phyloP scores from a whole-genome alignment of 2,329 filamentous ascomycete species.

The Colletotrichum lentis region DNA sequence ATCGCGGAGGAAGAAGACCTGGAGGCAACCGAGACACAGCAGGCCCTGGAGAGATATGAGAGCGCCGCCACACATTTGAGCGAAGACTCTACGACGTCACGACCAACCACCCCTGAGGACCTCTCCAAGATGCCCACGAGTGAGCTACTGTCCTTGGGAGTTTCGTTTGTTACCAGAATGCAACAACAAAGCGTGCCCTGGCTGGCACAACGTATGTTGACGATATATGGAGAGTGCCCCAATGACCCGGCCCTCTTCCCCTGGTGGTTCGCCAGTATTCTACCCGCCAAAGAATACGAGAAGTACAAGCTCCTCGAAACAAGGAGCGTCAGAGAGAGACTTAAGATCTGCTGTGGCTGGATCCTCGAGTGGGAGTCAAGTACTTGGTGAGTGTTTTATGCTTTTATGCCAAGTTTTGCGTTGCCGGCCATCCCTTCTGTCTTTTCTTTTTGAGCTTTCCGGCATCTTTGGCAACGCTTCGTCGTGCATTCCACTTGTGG shows the following conservation, averaged over 20 bases:
- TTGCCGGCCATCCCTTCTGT: not conserved
- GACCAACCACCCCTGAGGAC: constrained; percentile 42
- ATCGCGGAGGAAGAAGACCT: constrained; percentile 80
- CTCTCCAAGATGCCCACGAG: constrained; percentile 72
- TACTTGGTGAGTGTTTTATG: constrained; percentile 68
- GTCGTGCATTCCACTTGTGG: not conserved
- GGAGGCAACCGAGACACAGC: constrained; percentile 72
- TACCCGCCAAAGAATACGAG: constrained; percentile 79
- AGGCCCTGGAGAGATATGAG: constrained; percentile 25
- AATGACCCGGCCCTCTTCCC: constrained; percentile 80
- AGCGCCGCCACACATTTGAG: constrained; percentile 29
- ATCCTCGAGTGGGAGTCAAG: constrained; percentile 74
- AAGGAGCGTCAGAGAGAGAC: constrained; percentile 77
- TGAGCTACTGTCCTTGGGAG: constrained; percentile 70
- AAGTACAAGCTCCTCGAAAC: constrained; percentile 80
- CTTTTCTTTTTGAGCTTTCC: constrained; percentile 8
- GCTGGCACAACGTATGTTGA: constrained; percentile 75
- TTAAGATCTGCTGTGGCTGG: constrained; percentile 86
- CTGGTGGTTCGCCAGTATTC: constrained; percentile 88
- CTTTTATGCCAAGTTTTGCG: not conserved
- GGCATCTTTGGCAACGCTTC: constrained; percentile 5
- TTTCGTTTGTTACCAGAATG: constrained; percentile 75
- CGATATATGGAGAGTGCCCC: constrained; percentile 80
- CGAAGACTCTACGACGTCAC: constrained; percentile 15
- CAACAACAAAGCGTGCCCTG: constrained; percentile 73